phyloP scores from a whole-genome alignment of 1,139 yeast species.

The Scheffersomyces cryptocercus region DNA sequence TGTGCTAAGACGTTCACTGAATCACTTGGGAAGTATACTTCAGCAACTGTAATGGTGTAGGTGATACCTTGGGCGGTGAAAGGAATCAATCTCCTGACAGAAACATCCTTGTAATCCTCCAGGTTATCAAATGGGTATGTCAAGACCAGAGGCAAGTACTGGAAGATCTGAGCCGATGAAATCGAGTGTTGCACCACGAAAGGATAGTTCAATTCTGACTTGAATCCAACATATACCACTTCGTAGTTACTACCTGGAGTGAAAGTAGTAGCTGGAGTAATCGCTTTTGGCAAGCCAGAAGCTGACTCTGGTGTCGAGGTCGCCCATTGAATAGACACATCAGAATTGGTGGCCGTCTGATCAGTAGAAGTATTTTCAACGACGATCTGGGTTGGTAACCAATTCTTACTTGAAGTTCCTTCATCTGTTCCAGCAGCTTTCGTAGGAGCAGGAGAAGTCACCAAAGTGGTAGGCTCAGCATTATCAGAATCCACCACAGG shows the following conservation, averaged over 20 bases:
- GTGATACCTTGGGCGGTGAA: conserved; percentile 50
- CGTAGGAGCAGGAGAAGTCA: conserved; percentile 4
- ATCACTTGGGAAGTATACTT: conserved; percentile 65
- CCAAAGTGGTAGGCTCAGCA: background rate
- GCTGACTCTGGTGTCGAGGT: conserved; percentile 36
- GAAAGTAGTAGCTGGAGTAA: conserved; percentile 52
- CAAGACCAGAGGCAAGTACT: conserved; percentile 62
- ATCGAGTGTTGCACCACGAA: conserved; percentile 67
- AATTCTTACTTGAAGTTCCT: conserved; percentile 25
- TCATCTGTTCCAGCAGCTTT: conserved; percentile 4
- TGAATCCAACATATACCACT: conserved; percentile 70
- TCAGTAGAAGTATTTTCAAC: conserved; percentile 28
- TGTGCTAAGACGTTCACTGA: conserved; percentile 46
- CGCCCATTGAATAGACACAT: conserved; percentile 34
- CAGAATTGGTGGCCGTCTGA: conserved; percentile 19
- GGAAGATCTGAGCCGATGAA: conserved; percentile 75
- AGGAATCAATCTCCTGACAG: conserved; percentile 66
- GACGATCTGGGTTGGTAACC: conserved; percentile 54
- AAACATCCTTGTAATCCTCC: conserved; percentile 37
- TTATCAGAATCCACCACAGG: background rate
- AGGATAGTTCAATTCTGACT: conserved; percentile 65
- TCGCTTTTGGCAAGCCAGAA: conserved; percentile 67
- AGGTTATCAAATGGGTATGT: conserved; percentile 48
- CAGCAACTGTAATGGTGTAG: conserved; percentile 75
- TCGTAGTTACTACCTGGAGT: conserved; percentile 52